Base-by-base conservation (phyloP, 345 rosid species). In the Rhodamnia argentea region DNA sequence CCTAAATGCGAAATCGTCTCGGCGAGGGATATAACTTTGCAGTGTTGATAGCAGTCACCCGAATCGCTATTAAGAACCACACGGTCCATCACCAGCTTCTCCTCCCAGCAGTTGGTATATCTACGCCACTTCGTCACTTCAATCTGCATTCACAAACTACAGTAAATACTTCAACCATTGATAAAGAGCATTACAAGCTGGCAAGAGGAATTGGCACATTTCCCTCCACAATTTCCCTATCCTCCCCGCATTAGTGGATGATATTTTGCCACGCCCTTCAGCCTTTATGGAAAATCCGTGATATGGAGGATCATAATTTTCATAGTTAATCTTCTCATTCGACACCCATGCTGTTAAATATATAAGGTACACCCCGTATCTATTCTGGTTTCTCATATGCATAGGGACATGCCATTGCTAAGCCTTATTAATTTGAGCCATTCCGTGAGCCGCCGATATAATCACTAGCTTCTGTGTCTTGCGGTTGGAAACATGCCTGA, bases 171-270 rank as follows among this genome's bases (percentile, higher is more conserved):
- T 3, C 20, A 32, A 29, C 22, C 75, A 29, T 15, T 64, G 15
- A n/a, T 60, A 13, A 13, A 60, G 37, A 27, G 11, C 40, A 29
- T 15, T 62, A 7, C 40, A 62, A 14, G 29, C 40, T 14, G 15
- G 42, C 42, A 62, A 29, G 27, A 14, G 11, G 22, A 62, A 62
- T 15, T 32, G 78, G 13, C 7, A 0, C 78, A 9, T 70, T 64
- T 18, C 44, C 15, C 78, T 70, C 47, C 76, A 8, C 6, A 16
- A 32, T 64, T 8, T 32, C 24, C 44, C 12, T 64, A 64, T 16
- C 4, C 1, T 59, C 0, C n/a, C 70, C 3, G 8, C 1, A 0
- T 0, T 59, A n/a, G 32, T 59, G 27, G 18, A 32, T 16, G 44
- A 64, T 64, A 16, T 64, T 32, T 64, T 0, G 18, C 44, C 24